Base-by-base conservation (phyloP, 1,284 basidiomycete genomes). In the Irpex sp. region DNA sequence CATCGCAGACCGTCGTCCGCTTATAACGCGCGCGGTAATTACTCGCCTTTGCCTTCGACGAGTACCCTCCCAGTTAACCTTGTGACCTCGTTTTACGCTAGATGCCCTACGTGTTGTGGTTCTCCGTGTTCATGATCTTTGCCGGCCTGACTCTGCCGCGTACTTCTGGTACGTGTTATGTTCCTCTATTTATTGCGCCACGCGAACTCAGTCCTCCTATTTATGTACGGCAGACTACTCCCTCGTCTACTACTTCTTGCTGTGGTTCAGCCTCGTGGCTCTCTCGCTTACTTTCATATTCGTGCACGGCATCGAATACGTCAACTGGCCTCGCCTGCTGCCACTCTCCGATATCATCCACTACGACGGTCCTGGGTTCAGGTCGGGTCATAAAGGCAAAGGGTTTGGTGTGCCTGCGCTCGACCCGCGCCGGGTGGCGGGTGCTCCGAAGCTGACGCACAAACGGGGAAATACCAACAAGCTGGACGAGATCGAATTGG, bases 241-340 rank as follows among this genome's bases (percentile, higher is more conserved):
- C n/a, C 80, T 92, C 50, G 76, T 85, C 67, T 90, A 90, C 73
- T 94, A 94, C 78, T 87, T 93, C 76, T 70, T 90, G 68, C 79
- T 94, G 55, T 95, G 94, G 91, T 78, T 92, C 70, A 72, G 81
- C 57, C 71, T 96, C 47, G 80, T 90, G 60, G 70, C 82, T 49
- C 63, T 87, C 63, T 81, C 92, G 9, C 75, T 88, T 63, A 67
- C 79, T 55, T 93, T 92, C 77, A 91, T 97, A 69, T 73, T 92
- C 76, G 78, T 87, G 51, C 87, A 97, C 72, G 90, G 91, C 49
- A 85, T 94, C 67, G 85, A 90, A 67, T 98, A 96, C 73, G 95
- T 99, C 65, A 87, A 93, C 21, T 97, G 94, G 91, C 97, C 97
- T n/a, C 87, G 91, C 21, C 84, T 99, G 61, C 86, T 92, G 67